Evolutionary conservation across 768 basidiomycete genomes (phyloP).

Genomic region (Pulveroboletus ravenelii): DNA sequence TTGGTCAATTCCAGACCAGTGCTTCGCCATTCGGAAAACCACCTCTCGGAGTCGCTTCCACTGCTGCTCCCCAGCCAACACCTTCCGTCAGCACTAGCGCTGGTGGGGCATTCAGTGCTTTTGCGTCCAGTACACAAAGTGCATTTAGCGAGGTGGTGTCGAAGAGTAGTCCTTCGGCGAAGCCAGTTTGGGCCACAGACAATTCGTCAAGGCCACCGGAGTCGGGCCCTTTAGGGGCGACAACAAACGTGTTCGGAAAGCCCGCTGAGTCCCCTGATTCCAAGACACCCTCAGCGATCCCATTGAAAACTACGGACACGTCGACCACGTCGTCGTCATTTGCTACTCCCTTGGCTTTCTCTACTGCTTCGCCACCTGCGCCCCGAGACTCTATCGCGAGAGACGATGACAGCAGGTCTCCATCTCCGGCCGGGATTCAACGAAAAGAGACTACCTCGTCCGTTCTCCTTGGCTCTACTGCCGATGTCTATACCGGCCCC

Average conservation of each 20-base stretch:
- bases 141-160: slow-evolving; percentile 26
- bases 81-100: slow-evolving; percentile 9
- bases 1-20: slow-evolving; percentile 19
- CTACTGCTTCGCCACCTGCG: slow-evolving; percentile 1
- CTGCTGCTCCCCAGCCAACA: slow-evolving; percentile 8
- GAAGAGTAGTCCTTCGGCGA: slow-evolving; percentile 14
- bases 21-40: slow-evolving; percentile 21
- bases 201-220: slow-evolving; percentile 10
- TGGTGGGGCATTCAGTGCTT: slow-evolving; percentile 36
- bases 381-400: slow-evolving; percentile 11
- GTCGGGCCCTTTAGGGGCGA: not conserved
- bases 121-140: slow-evolving; percentile 26
- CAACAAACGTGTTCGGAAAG: slow-evolving; percentile 8
- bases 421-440: slow-evolving; percentile 18
- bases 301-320: not conserved
- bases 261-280: slow-evolving; percentile 9
- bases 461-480: slow-evolving; percentile 18
- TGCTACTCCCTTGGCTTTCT: not conserved
- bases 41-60: slow-evolving; percentile 11
- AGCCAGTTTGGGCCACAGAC: slow-evolving; percentile 20
- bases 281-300: slow-evolving; percentile 11
- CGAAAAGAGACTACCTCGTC: slow-evolving; percentile 5
- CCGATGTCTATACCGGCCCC: slow-evolving; percentile 30
- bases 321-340: slow-evolving; percentile 1
- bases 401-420: slow-evolving; percentile 26